Evolutionary conservation across 352 stramenopile species (phyloP).

Genomic region (Globisporangium perplexum): DNA sequence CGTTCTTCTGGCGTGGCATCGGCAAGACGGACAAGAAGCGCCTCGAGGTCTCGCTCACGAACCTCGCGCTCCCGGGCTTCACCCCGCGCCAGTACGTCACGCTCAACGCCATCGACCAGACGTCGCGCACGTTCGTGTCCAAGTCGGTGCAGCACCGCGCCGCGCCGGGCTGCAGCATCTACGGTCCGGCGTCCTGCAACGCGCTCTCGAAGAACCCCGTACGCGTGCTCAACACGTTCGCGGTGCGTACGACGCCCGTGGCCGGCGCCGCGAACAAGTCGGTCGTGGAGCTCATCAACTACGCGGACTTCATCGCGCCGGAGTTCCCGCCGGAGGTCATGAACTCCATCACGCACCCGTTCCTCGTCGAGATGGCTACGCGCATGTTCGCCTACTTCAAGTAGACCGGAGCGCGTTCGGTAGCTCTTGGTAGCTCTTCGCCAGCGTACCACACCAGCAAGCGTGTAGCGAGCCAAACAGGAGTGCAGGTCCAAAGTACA

Average conservation of each 20-base stretch:
- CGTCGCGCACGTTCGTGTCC: slow-evolving; percentile 9
- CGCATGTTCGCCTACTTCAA: slow-evolving; percentile 8
- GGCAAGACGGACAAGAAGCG: slow-evolving; percentile 21
- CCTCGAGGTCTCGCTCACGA: slow-evolving; percentile 19
- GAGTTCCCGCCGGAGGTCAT: slow-evolving; percentile 17
- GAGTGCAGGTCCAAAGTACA: background rate
- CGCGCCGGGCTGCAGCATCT: slow-evolving; percentile 17
- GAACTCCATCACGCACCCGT: slow-evolving; percentile 20
- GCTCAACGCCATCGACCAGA: slow-evolving; percentile 15
- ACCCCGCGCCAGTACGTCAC: slow-evolving; percentile 7
- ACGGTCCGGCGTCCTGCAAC: slow-evolving; percentile 14
- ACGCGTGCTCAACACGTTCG: slow-evolving; percentile 15
- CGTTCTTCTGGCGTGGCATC: slow-evolving; percentile 14
- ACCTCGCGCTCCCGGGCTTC: slow-evolving; percentile 10
- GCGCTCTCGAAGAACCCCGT: slow-evolving; percentile 15
- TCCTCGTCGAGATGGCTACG: slow-evolving; percentile 20
- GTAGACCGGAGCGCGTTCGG: background rate
- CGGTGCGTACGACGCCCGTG: slow-evolving; percentile 13
- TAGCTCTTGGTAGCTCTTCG: too few relatives aligned
- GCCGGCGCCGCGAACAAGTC: slow-evolving; percentile 14
- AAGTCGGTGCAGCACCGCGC: slow-evolving; percentile 16
- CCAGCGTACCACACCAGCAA: too few relatives aligned
- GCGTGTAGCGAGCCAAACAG: too few relatives aligned
- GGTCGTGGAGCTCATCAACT: slow-evolving; percentile 23
- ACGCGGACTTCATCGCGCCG: slow-evolving; percentile 17